Base-by-base conservation (phyloP, 1,139 yeast genomes). In the Magnusiomyces fungicola region DNA sequence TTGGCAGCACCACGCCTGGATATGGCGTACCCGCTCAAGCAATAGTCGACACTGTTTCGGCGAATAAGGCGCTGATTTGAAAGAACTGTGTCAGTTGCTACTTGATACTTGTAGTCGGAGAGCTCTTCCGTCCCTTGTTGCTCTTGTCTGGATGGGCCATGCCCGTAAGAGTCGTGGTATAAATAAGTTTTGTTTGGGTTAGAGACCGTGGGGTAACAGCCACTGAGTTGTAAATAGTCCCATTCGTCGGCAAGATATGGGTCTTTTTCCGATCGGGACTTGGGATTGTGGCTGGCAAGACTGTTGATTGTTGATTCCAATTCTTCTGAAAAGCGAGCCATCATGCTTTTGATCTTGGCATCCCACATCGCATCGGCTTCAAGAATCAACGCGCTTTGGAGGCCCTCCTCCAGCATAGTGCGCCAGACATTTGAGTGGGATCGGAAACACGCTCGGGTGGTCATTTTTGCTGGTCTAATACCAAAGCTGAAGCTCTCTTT, bases 401-500 rank as follows among this genome's bases (percentile, higher is more conserved):
- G 10, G 23, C 12, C 12, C 9, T 19, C 23, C 4, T 36, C 39
- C 4, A 44, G 4, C 45, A 44, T 30, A 19, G 30, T 45, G 21
- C 34, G 47, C 47, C 47, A 44, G 12, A 44, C 18, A 37, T 44
- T 44, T 14, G 41, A 45, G 30, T 44, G 47, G 3, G 47, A 43
- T 32, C 47, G 21, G 19, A 12, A 44, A 18, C 47, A 44, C n/a
- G 47, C 43, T 12, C 36, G n/a, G n/a, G 43, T 44, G n/a, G 46
- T 47, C 10, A n/a, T 10, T 4, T 27, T 24, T 33, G 45, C 32
- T 41, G 14, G 36, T 27, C 12, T 27, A n/a, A 38, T 43, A 9
- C 46, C 32, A 3, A 54, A 53, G 16, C 6, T 55, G 52, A 19
- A 54, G 29, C 2, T 54, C 54, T n/a, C 43, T 27, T 19, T 40